Evolutionary conservation across 108 stramenopile species (phyloP), one percentile per base, ranked within the genome.

Genomic region (Cyclotella choctawhatcheeana): DNA sequence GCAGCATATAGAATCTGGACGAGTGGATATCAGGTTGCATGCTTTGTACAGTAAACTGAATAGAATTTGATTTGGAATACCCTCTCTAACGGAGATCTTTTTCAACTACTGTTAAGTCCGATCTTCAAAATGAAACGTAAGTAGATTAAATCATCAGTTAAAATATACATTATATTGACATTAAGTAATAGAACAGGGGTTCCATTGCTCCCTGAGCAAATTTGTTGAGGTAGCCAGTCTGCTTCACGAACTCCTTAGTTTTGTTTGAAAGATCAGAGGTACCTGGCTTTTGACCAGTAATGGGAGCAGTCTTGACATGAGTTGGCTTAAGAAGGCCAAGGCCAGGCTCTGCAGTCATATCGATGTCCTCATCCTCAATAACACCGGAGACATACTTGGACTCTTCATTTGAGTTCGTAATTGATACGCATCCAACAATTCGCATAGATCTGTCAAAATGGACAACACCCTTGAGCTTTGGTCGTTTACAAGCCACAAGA

Each of bases 191-290:
- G n/a, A n/a, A 97, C 30, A 58, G 96, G 85, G 24, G 96, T 97
- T 32, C 97, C 97, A 17, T 74, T 81, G 95, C 93, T 51, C 96
- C 60, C 79, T 99, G 99, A 17, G 99, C 98, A 82, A 99, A 99
- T 78, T 99, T 99, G 74, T 99, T 88, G 45, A 99, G 88, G 81
- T 99, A 99, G n/a, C n/a, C n/a, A 71, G 94, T 84, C 31, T 85
- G 85, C 34, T 88, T 69, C 95, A 92, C 95, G 93, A 99, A 99
- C 37, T 83, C 88, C 79, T 93, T 94, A n/a, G 97, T 96, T 92
- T 98, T 98, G 90, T 99, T 99, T 43, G 98, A 91, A 52, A 99
- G 92, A 54, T 99, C 99, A 5, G 96, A 97, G n/a, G 99, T 99
- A 71, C 99, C 99, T 22, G 99, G 99, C 79, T 99, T 93, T 76